A percentile compares a stretch with the other conserved stretches of the same genome.
These are phyloP conservation scores for Panaeolus papilionaceus DNA, from an alignment of 768 basidiomycete genomes.

Conservation along the genomic window DNA sequence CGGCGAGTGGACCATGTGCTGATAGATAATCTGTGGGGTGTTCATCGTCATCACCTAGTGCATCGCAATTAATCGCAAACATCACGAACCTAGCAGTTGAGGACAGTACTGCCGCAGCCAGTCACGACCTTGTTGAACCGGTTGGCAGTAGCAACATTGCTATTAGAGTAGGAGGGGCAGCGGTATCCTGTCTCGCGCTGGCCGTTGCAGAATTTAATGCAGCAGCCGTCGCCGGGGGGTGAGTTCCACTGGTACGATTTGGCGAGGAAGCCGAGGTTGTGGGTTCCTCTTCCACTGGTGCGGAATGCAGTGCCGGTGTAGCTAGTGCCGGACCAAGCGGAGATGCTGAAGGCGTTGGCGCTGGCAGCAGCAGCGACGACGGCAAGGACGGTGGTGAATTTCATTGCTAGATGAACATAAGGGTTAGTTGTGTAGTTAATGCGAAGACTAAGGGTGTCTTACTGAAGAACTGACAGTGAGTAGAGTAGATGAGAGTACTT, in stretches of 20 bases:
- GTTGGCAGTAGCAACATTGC: background rate
- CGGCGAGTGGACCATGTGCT: background rate
- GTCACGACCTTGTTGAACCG: slow-evolving; percentile 8
- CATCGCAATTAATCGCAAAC: background rate
- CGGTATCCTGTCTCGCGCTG: background rate
- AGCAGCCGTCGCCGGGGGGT: background rate
- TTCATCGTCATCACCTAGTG: background rate
- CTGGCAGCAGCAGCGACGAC: slow-evolving; percentile 2
- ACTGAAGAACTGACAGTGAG: background rate
- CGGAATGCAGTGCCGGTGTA: background rate
- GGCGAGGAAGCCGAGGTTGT: slow-evolving; percentile 6
- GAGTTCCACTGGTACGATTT: slow-evolving; percentile 7
- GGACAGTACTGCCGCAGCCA: background rate
- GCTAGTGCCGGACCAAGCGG: background rate
- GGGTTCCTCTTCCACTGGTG: background rate
- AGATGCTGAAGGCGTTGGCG: slow-evolving; percentile 3
- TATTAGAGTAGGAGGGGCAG: background rate
- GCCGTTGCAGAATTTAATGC: slow-evolving; percentile 8
- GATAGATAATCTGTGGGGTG: background rate
- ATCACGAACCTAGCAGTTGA: slow-evolving; percentile 6
- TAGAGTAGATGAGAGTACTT: background rate
- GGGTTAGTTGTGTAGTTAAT: background rate
- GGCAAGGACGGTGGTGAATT: background rate
- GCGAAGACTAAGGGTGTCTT: background rate
- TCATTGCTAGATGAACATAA: background rate